These are phyloP conservation scores for Gamarada debralockiae DNA, from an alignment of 495 filamentous ascomycete genomes.

Conservation along the genomic window DNA sequence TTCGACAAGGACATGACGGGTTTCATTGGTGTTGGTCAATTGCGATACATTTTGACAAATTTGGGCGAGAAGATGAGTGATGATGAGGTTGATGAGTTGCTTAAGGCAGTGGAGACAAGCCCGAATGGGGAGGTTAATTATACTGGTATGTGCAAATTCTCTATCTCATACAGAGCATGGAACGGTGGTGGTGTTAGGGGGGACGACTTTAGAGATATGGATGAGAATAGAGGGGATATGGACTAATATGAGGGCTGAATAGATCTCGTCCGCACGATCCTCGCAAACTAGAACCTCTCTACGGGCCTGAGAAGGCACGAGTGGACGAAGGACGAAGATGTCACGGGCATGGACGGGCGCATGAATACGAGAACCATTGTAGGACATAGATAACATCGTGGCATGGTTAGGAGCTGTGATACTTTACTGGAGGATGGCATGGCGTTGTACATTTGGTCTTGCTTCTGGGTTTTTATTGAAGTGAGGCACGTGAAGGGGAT, in stretches of 20 bases:
- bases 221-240: not conserved
- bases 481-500: not conserved
- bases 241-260: not conserved
- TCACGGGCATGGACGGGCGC: not conserved
- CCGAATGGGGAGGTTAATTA: slow-evolving; percentile 91
- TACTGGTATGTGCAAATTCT: slow-evolving; percentile 58
- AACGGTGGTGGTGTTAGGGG: too few relatives aligned
- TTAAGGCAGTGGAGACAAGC: slow-evolving; percentile 93
- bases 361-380: slow-evolving; percentile 10
- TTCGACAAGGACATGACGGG: slow-evolving; percentile 99
- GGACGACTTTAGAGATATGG: too few relatives aligned
- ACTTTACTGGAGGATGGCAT: not conserved
- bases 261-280: slow-evolving; percentile 92
- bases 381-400: slow-evolving; percentile 18
- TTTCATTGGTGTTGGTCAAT: slow-evolving; percentile 93
- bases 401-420: slow-evolving; percentile 21
- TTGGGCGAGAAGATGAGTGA: slow-evolving; percentile 98
- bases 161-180: not conserved
- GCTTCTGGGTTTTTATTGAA: not conserved
- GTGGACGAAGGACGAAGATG: not conserved
- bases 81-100: slow-evolving; percentile 95
- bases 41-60: slow-evolving; percentile 95
- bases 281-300: slow-evolving; percentile 68
- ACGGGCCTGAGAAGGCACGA: not conserved
- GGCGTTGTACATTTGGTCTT: slow-evolving; percentile 1